Evolutionary conservation across 2,329 filamentous ascomycete genomes (phyloP), one percentile per base, ranked within the genome.

Genomic region (Epicoccum sorghinum): DNA sequence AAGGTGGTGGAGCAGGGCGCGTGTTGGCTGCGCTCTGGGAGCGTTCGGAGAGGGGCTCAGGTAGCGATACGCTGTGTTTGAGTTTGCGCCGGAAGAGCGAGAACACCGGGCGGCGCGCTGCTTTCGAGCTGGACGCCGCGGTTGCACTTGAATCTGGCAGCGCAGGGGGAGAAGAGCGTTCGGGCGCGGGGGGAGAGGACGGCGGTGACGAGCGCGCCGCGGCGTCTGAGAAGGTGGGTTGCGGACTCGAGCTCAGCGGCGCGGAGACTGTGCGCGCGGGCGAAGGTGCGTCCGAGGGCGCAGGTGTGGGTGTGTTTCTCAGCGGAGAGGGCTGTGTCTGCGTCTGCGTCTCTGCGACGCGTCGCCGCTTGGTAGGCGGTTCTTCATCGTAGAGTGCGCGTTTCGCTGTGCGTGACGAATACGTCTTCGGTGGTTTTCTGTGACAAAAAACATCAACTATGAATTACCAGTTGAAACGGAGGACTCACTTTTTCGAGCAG

Each of bases 31-130:
- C 24, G 62, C 69, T 70, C 78, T 78, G 43, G 72, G 63, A 43
- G 44, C 43, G 57, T 70, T 73, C 65, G 1, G 57, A 49, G 2
- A 69, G 52, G 2, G 64, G 60, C 14, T 61, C 49, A 38, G 63
- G 68, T 10, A 57, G 40, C 7, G 46, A 27, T 7, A 48, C 36
- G 27, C 33, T 59, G 25, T 59, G 39, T 25, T 64, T 66, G 7
- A 57, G 7, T 42, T 65, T 64, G 22, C 66, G 61, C 46, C 64
- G 72, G 53, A 83, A 70, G 54, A 82, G 79, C 1, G 79, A 74
- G 57, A 83, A 83, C 3, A 80, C 77, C 0, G 80, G 79, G 59
- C 81, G 80, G 40, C 80, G 74, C 45, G 51, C 59, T 22, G 58
- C 57, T 3, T 52, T 35, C n/a, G 59, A 12, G 32, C 18, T 18